Conservation (phyloP, 2,329 filamentous ascomycete genomes). For the Passalora sequoiae region DNA sequence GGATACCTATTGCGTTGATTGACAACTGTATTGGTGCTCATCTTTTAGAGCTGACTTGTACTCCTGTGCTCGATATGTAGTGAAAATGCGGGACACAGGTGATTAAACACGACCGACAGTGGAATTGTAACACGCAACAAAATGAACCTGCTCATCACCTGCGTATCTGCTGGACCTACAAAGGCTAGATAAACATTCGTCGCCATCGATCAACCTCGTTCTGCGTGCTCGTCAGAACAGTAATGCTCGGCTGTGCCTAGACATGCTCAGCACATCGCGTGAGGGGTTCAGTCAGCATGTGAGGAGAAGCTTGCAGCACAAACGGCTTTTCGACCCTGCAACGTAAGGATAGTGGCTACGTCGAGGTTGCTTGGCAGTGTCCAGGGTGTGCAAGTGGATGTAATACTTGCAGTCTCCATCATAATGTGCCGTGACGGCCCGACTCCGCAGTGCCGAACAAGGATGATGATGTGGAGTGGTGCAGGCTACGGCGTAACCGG, state of each 20-base stretch:
- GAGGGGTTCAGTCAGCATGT: slow-evolving; percentile 3
- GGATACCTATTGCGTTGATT: slow-evolving; percentile 5
- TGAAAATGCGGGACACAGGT: too few species aligned
- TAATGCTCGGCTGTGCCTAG: slow-evolving; percentile 1
- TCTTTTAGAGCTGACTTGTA: neutral
- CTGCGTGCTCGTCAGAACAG: neutral
- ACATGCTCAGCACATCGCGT: slow-evolving; percentile 2
- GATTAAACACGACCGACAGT: neutral
- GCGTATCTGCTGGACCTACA: too few species aligned
- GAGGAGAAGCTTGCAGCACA: slow-evolving; percentile 9
- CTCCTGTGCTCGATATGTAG: neutral
- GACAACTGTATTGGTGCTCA: slow-evolving; percentile 1
- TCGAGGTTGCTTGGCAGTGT: neutral
- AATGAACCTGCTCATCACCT: too few species aligned
- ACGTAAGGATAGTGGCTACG: neutral
- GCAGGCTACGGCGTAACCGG: too few species aligned
- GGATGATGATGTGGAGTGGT: too few species aligned
- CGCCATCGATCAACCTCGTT: neutral
- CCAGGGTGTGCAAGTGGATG: slow-evolving; percentile 5
- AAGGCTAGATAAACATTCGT: neutral
- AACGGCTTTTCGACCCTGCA: slow-evolving; percentile 3
- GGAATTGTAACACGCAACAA: too few species aligned
- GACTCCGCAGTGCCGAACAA: slow-evolving; percentile 6
- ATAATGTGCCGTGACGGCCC: slow-evolving; percentile 1
- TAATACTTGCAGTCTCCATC: neutral